phyloP scores from a whole-genome alignment of 2,329 filamentous ascomycete species.

The Emmonsiellopsis sp. region DNA sequence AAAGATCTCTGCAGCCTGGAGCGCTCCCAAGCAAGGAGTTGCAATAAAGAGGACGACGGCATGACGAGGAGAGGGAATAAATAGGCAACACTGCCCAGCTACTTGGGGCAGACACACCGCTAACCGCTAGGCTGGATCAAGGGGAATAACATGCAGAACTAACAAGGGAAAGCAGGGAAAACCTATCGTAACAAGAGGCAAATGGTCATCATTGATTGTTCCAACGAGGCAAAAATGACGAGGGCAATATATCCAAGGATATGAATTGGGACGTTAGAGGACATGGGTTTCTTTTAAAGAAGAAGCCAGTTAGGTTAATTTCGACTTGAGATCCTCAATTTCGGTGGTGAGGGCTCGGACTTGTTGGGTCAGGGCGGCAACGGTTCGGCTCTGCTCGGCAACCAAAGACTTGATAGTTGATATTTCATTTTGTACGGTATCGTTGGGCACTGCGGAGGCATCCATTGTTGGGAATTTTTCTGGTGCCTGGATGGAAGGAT shows the following conservation, averaged over 20 bases:
- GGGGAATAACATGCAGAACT: too few relatives aligned
- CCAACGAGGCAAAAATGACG: too few relatives aligned
- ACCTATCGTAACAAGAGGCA: too few relatives aligned
- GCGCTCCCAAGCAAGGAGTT: too few relatives aligned
- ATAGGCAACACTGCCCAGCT: too few relatives aligned
- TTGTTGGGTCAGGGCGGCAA: conserved; percentile 66
- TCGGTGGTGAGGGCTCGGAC: conserved; percentile 61
- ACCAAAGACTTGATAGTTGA: conserved; percentile 69
- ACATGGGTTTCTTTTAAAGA: not conserved
- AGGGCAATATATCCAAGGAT: not conserved
- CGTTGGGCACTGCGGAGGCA: conserved; percentile 29
- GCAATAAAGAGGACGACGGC: too few relatives aligned
- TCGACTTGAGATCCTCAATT: conserved; percentile 72
- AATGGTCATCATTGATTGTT: too few relatives aligned
- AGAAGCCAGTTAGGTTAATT: conserved; percentile 17
- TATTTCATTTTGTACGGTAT: conserved; percentile 55
- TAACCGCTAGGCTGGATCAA: too few relatives aligned
- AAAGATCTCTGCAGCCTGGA: too few relatives aligned
- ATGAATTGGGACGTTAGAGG: not conserved
- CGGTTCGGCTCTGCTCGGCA: conserved; percentile 66
- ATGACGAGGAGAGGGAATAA: too few relatives aligned
- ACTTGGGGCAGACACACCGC: too few relatives aligned
- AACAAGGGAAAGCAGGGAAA: too few relatives aligned
- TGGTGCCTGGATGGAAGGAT: not conserved
- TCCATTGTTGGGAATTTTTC: not conserved